Percentiles rank a stretch among this genome's conserved stretches.
phyloP scores from a whole-genome alignment of 2,329 filamentous ascomycete species.

The Colletotrichum simmondsii region DNA sequence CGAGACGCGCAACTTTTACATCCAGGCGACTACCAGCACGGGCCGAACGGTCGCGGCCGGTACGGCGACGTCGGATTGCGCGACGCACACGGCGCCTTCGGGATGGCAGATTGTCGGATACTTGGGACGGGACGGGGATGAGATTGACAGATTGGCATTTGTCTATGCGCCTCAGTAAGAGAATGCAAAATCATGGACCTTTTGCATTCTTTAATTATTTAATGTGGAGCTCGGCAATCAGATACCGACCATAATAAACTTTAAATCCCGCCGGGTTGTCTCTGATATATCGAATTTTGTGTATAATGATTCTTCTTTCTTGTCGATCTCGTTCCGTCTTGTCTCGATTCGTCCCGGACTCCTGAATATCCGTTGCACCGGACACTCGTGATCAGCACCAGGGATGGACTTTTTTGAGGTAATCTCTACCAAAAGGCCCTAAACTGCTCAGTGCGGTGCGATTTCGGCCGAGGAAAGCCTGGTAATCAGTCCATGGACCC shows the following conservation, averaged over 20 bases:
- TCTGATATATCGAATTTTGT: not conserved
- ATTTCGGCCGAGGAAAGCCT: not conserved
- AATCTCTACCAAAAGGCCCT: not conserved
- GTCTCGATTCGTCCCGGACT: not conserved
- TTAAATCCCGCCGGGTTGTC: not conserved
- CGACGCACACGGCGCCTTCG: slow-evolving; percentile 54
- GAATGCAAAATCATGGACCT: not conserved
- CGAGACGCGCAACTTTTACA: slow-evolving; percentile 65
- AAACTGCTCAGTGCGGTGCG: not conserved
- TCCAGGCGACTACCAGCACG: slow-evolving; percentile 61
- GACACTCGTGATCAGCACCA: not conserved
- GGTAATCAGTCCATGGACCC: not conserved
- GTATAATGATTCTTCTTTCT: not conserved
- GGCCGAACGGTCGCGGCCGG: slow-evolving; percentile 59
- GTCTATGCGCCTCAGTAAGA: slow-evolving; percentile 48
- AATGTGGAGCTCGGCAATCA: not conserved
- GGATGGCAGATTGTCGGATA: slow-evolving; percentile 67
- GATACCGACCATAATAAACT: not conserved
- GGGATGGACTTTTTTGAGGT: not conserved
- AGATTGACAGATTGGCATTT: slow-evolving; percentile 65
- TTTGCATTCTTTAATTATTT: not conserved
- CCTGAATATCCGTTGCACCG: not conserved
- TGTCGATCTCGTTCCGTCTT: not conserved
- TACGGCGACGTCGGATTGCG: slow-evolving; percentile 57
- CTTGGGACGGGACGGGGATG: slow-evolving; percentile 62